Evolutionary conservation across 1,284 basidiomycete species (phyloP).

Genomic region (Marasmius oreades): DNA sequence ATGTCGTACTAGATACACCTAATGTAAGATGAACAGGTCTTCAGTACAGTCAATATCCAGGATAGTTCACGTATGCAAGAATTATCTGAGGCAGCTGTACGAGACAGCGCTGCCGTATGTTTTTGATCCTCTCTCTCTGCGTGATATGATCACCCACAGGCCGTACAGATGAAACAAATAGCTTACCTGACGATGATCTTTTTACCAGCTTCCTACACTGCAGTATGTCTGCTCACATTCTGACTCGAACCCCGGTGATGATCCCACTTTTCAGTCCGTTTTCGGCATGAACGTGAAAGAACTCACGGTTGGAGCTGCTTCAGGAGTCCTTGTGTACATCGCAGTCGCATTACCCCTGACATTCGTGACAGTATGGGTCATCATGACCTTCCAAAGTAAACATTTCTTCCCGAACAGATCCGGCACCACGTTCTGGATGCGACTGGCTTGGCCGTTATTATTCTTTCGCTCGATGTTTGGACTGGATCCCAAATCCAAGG

Average conservation of each 20-base stretch:
- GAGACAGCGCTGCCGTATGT: constrained; percentile 23
- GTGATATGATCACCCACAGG: constrained; percentile 21
- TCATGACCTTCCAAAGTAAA: constrained; percentile 37
- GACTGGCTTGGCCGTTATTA: constrained; percentile 15
- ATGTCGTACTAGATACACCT: neutral
- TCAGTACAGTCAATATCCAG: constrained; percentile 40
- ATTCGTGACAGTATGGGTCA: constrained; percentile 34
- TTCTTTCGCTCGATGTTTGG: neutral
- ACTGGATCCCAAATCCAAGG: neutral
- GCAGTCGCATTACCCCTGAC: constrained; percentile 33
- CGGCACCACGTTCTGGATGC: constrained; percentile 13
- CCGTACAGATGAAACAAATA: constrained; percentile 32
- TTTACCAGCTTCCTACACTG: constrained; percentile 33
- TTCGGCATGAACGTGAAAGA: constrained; percentile 43
- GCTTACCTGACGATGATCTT: constrained; percentile 35
- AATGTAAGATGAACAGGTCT: constrained; percentile 29
- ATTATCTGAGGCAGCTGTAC: constrained; percentile 31
- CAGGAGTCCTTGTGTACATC: constrained; percentile 31
- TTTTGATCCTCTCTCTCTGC: neutral
- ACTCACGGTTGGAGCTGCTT: constrained; percentile 27
- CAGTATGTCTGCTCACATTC: constrained; percentile 21
- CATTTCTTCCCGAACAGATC: constrained; percentile 18
- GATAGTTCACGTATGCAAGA: constrained; percentile 34
- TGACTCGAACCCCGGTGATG: neutral
- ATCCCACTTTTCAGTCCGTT: constrained; percentile 20